phyloP scores from a whole-genome alignment of 2,329 filamentous ascomycete species.

The Cladobotryum protrusum region DNA sequence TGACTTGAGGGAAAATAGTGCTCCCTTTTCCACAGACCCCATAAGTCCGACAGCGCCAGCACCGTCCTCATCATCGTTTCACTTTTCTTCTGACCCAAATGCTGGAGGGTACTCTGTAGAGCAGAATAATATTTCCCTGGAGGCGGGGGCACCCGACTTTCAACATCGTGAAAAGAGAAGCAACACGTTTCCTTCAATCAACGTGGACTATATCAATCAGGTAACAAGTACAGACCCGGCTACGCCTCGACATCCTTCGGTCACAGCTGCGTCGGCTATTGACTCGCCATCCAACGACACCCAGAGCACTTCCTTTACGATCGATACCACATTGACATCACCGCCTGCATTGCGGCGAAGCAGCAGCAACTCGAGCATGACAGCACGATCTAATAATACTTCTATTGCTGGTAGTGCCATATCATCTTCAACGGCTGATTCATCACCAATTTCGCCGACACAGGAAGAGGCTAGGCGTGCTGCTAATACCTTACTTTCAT shows the following conservation, averaged over 20 bases:
- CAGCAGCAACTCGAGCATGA: conserved; percentile 32
- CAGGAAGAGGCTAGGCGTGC: conserved; percentile 82
- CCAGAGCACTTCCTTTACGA: conserved; percentile 33
- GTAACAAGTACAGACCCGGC: conserved; percentile 33
- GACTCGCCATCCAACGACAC: conserved; percentile 47
- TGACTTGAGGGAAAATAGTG: conserved; percentile 24
- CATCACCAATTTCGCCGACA: conserved; percentile 60
- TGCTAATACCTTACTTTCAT: conserved; percentile 73
- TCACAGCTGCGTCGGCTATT: conserved; percentile 46
- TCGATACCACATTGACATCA: conserved; percentile 39
- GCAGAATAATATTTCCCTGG: conserved; percentile 28
- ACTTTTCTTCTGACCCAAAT: conserved; percentile 68
- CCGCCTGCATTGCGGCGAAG: conserved; percentile 28
- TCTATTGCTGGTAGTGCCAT: conserved; percentile 15
- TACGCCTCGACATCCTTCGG: conserved; percentile 44
- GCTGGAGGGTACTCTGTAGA: conserved; percentile 55
- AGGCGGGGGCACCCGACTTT: conserved; percentile 43
- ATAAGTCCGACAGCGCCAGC: conserved; percentile 64
- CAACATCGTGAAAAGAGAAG: conserved; percentile 66
- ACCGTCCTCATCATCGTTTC: conserved; percentile 48
- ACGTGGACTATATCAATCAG: conserved; percentile 52
- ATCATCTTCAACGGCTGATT: conserved; percentile 35
- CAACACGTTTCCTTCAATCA: conserved; percentile 75
- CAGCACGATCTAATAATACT: conserved; percentile 17
- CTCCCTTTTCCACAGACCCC: conserved; percentile 63